A percentile compares a stretch with the other conserved stretches of the same genome.
These are phyloP conservation scores for Schizopora paradoxa DNA, from an alignment of 1,284 basidiomycete species.

Conservation along the genomic window DNA sequence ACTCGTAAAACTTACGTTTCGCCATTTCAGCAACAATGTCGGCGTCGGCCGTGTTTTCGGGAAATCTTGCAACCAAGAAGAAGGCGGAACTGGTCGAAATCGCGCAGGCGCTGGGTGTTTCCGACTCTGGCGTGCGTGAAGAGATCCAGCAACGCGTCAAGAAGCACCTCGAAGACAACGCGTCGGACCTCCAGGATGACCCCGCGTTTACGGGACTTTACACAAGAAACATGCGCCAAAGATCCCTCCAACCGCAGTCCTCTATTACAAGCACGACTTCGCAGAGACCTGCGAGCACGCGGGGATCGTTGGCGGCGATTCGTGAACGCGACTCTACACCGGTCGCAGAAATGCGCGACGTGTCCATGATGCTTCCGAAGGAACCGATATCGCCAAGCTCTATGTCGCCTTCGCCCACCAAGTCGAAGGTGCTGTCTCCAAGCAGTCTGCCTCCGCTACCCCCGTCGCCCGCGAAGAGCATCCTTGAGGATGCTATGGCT, in stretches of 20 bases:
- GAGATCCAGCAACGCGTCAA: constrained; percentile 53
- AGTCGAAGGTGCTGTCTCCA: constrained; percentile 26
- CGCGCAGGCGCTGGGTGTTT: constrained; percentile 44
- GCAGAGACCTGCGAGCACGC: constrained; percentile 22
- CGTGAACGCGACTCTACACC: constrained; percentile 37
- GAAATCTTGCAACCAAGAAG: constrained; percentile 51
- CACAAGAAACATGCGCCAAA: constrained; percentile 32
- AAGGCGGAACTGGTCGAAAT: constrained; percentile 58
- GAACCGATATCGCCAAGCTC: constrained; percentile 27
- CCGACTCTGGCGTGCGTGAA: constrained; percentile 53
- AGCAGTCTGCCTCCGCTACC: constrained; percentile 35
- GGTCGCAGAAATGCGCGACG: constrained; percentile 33
- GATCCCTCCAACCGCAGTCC: constrained; percentile 31
- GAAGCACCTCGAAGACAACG: constrained; percentile 48
- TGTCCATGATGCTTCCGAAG: constrained; percentile 47
- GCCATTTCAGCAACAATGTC: constrained; percentile 22
- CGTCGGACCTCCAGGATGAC: constrained; percentile 45
- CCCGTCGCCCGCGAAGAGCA: constrained; percentile 25
- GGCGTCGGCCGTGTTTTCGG: too few species aligned
- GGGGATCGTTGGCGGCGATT: constrained; percentile 8
- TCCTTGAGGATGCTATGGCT: constrained; percentile 5
- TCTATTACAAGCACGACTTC: constrained; percentile 20
- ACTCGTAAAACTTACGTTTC: too few species aligned
- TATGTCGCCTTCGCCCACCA: constrained; percentile 4
- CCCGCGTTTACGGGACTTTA: constrained; percentile 52